Percentiles rank a stretch among this genome's conserved stretches.
phyloP scores from a whole-genome alignment of 495 filamentous ascomycete genomes.

The Daldinia concentrica region DNA sequence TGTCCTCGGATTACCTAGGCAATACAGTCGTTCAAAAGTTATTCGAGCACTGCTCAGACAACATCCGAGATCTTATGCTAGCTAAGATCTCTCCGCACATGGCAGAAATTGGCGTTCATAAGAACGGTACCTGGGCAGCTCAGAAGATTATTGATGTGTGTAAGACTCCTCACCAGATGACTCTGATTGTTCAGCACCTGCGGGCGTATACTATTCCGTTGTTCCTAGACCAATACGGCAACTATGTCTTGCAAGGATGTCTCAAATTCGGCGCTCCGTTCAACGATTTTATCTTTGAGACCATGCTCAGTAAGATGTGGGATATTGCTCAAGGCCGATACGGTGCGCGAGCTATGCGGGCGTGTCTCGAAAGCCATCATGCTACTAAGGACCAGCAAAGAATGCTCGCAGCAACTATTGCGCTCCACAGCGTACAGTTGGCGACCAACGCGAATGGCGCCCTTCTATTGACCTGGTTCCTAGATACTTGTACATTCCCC shows the following conservation, averaged over 20 bases:
- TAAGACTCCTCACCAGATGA: slow-evolving; percentile 83
- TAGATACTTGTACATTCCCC: slow-evolving; percentile 97
- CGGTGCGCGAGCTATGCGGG: slow-evolving; percentile 94
- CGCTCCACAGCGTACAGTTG: slow-evolving; percentile 93
- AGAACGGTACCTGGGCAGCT: slow-evolving; percentile 98
- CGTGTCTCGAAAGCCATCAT: slow-evolving; percentile 96
- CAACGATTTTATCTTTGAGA: slow-evolving; percentile 98
- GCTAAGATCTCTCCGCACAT: slow-evolving; percentile 86
- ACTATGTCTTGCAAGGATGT: slow-evolving; percentile 97
- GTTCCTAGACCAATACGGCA: slow-evolving; percentile 97
- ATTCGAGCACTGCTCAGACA: slow-evolving; percentile 94
- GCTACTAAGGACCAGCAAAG: slow-evolving; percentile 94
- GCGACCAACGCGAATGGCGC: slow-evolving; percentile 97
- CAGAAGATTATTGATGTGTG: slow-evolving; percentile 99
- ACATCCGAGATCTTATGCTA: slow-evolving; percentile 91
- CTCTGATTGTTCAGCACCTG: slow-evolving; percentile 81
- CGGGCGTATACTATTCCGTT: slow-evolving; percentile 86
- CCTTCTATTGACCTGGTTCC: slow-evolving; percentile 93
- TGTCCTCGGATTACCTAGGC: slow-evolving; percentile 93
- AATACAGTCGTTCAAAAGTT: slow-evolving; percentile 99
- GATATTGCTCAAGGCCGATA: slow-evolving; percentile 92
- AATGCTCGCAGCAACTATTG: slow-evolving; percentile 93
- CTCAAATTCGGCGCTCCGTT: slow-evolving; percentile 86
- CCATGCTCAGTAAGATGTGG: slow-evolving; percentile 95
- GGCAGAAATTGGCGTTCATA: slow-evolving; percentile 96